Percentiles rank a stretch among this genome's conserved stretches.
phyloP scores from a whole-genome alignment of 495 filamentous ascomycete species.

The Penicillium soppii region DNA sequence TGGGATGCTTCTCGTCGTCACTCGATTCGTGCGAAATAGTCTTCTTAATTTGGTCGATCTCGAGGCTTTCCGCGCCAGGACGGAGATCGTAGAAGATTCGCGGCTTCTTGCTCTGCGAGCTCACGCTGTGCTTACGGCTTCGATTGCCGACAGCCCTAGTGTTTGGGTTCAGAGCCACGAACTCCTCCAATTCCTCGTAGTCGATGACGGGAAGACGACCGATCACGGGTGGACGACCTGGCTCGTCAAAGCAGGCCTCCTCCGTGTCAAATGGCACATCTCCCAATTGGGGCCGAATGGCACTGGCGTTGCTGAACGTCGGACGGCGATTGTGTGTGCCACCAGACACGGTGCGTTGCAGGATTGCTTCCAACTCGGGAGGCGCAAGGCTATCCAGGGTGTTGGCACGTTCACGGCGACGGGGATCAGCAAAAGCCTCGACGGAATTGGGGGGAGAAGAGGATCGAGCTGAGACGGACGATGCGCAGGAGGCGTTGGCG shows the following conservation, averaged over 20 bases:
- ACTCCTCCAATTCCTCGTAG: conserved; percentile 85
- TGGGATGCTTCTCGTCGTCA: conserved; percentile 17
- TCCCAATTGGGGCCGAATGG: conserved; percentile 43
- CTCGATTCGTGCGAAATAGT: conserved; percentile 22
- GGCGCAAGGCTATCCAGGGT: conserved; percentile 60
- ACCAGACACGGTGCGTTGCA: conserved; percentile 71
- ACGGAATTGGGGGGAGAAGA: conserved; percentile 94
- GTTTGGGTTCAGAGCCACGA: conserved; percentile 64
- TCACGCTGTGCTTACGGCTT: conserved; percentile 54
- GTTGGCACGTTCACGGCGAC: conserved; percentile 64
- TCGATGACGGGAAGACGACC: conserved; percentile 64
- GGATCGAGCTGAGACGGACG: conserved; percentile 64
- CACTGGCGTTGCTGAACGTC: conserved; percentile 61
- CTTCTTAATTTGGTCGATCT: conserved; percentile 33
- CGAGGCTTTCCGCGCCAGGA: conserved; percentile 30
- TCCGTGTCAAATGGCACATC: conserved; percentile 53
- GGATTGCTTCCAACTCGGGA: conserved; percentile 57
- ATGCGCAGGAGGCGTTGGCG: conserved; percentile 44
- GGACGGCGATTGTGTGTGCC: conserved; percentile 61
- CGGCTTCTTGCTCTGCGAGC: conserved; percentile 47
- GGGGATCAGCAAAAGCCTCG: conserved; percentile 86
- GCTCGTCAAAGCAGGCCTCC: conserved; percentile 78
- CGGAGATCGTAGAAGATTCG: conserved; percentile 67
- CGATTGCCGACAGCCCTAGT: conserved; percentile 28
- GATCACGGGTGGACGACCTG: conserved; percentile 60